phyloP scores from a whole-genome alignment of 345 rosid genomes.

The Hirschfeldia incana region DNA sequence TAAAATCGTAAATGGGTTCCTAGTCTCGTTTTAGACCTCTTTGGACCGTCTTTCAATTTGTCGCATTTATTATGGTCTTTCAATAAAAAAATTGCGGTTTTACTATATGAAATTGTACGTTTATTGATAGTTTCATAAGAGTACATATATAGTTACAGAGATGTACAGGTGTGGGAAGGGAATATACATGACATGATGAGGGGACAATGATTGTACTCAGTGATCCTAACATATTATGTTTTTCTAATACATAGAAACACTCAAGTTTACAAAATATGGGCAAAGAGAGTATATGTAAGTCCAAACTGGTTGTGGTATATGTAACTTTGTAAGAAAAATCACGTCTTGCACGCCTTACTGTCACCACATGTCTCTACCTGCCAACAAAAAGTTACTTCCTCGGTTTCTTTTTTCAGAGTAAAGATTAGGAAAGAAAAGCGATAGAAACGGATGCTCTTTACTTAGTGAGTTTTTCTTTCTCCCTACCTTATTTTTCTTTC shows the following conservation, averaged over 20 bases:
- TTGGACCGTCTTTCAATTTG: too few species aligned
- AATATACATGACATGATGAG: too few species aligned
- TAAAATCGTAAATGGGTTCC: too few species aligned
- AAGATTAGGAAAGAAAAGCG: not conserved
- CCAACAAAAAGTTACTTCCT: constrained; percentile 7
- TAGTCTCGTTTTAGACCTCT: too few species aligned
- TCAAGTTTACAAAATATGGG: not conserved
- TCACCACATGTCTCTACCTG: constrained; percentile 63
- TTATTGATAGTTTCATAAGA: too few species aligned
- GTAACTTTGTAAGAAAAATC: constrained; percentile 14
- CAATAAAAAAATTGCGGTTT: too few species aligned
- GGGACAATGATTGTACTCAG: too few species aligned
- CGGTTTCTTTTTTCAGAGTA: not conserved
- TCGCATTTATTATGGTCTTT: too few species aligned
- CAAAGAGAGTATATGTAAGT: not conserved
- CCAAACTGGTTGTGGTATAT: constrained; percentile 6
- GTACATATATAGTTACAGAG: too few species aligned
- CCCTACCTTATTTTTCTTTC: constrained; percentile 64
- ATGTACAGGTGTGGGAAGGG: too few species aligned
- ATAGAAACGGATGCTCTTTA: not conserved
- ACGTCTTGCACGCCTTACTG: constrained; percentile 54
- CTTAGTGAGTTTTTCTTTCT: constrained; percentile 1
- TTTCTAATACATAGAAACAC: not conserved
- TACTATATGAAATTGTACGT: too few species aligned
- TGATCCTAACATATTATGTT: not conserved